Base-by-base conservation (phyloP, 2,329 filamentous ascomycete species). In the Epichloe brachyelytri region DNA sequence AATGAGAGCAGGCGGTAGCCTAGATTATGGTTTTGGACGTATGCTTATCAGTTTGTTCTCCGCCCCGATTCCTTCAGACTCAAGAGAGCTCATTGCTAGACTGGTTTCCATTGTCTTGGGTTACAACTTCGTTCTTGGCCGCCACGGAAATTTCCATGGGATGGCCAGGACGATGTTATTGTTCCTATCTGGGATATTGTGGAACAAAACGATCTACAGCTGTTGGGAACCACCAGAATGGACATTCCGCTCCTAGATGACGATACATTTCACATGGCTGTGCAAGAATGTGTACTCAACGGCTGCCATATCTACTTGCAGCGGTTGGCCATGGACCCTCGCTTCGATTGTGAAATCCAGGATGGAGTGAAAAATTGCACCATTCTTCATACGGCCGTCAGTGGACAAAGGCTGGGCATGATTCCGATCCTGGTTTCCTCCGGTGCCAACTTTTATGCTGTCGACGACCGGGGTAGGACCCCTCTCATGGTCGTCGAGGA, bases 401-500 rank as follows among this genome's bases (percentile, higher is more conserved):
- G 60, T 5, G 58, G 57, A 2, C 50, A 53, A 3, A 55, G 62
- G 4, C 34, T 57, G 2, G 57, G 60, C 1, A 60, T 64, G 3
- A 58, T 69, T 8, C 51, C 60, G 2, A 20, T 61, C 3, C 58
- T 71, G 5, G 52, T 63, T 15, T 48, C 56, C 5, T 54, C 57
- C 3, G 62, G 60, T 4, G 59, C 63, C 7, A 55, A 66, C 26
- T 48, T 69, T 5, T 55, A 58, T 7, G 55, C 58, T 0, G 53
- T 53, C 1, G 65, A 70, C 19, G 43, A 50, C 1, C 49, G 54
- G 0, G 63, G 63, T 0, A 63, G 64, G 19, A 69, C 68, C 2
- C 68, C 69, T 1, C 48, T 71, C 3, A 63, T 70, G 61, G 51
- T 66, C 0, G 57, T 57, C 11, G 68, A 70, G 39, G 56, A 58